A percentile compares a stretch with the other conserved stretches of the same genome.
Evolutionary conservation across 1,139 yeast genomes (phyloP).

Genomic region (Saccharomyces pastorianus): DNA sequence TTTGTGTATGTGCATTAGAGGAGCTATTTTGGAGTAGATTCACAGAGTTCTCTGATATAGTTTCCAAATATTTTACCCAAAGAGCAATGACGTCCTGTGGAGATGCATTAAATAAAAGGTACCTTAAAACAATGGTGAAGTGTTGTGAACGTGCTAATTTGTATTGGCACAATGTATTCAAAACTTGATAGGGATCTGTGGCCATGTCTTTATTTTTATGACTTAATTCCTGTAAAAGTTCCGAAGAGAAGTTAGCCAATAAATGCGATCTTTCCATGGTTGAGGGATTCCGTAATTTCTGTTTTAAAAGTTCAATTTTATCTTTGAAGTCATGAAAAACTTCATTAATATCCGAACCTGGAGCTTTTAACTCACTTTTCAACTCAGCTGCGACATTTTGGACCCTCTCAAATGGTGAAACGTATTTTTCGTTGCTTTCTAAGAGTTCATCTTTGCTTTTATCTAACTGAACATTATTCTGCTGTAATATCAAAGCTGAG

Average conservation of each 20-base stretch:
- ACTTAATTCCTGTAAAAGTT: neutral
- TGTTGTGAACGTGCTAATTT: slow-evolving; percentile 25
- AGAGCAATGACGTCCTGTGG: slow-evolving; percentile 26
- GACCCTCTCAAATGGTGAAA: neutral
- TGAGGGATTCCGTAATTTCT: neutral
- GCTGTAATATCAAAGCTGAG: neutral
- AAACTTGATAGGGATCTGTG: slow-evolving; percentile 24
- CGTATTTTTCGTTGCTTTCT: neutral
- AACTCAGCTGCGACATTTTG: neutral
- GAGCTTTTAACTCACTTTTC: neutral
- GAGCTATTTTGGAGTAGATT: neutral
- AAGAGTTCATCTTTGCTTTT: neutral
- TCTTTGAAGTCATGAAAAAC: neutral
- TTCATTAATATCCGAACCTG: neutral
- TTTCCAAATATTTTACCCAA: slow-evolving; percentile 28
- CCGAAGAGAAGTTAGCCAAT: neutral
- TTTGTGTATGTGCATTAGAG: slow-evolving; percentile 3
- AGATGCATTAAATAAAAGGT: slow-evolving; percentile 13
- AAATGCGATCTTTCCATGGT: neutral
- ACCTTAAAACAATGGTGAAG: slow-evolving; percentile 21
- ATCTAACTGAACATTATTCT: neutral
- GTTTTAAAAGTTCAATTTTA: neutral
- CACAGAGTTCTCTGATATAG: neutral
- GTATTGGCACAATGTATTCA: slow-evolving; percentile 19
- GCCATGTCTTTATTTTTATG: slow-evolving; percentile 9